Evolutionary conservation across 2,329 filamentous ascomycete genomes (phyloP), one percentile per base, ranked within the genome.

Genomic region (Arthrobotrys pseudoclavata): DNA sequence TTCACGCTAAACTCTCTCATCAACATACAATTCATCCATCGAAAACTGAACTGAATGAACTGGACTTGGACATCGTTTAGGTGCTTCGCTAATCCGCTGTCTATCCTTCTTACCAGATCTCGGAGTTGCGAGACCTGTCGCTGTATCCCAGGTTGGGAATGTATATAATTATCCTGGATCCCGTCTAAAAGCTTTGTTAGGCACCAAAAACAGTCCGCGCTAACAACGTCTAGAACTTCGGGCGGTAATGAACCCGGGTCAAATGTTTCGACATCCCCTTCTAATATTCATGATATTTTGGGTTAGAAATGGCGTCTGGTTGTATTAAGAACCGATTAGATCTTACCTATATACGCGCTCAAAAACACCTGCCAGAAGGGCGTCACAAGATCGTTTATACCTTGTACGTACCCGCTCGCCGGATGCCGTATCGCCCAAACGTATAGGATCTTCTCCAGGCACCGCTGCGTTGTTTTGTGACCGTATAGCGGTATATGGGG

Each of bases 1-100:
- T 91, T 92, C 71, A 99, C 95, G 83, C 92, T 97, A 80, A 99
- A 92, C 85, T 99, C 96, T 79, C 96, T 89, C 96, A 99, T 99
- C 80, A 99, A 87, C 64, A 99, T 88, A 84, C 96, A 99, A 82
- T 99, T 99, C 96, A 99, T 99, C 96, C 96, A 99, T 70, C 96
- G 89, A 83, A 99, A 99, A 84, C 94, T 97, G 85, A 99, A 99
- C 83, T 99, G 96, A 82, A 99, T 99, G 82, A 99, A 99, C 83
- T 99, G 96, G 29, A 99, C 93, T 34, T 94, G 91, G 84, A 98
- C 94, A 24, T 88, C 88, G 83, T 97, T 93, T 47, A 99, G 87
- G 83, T 99, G 96, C 81, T 92, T 96, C 2, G 94, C 93, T 57
- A 99, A 86, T 3, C 71, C 74, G 24, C 74, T 79, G 24, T 82